Conservation (phyloP, 2,329 filamentous ascomycete genomes). For the Penicillium janthinellum region DNA sequence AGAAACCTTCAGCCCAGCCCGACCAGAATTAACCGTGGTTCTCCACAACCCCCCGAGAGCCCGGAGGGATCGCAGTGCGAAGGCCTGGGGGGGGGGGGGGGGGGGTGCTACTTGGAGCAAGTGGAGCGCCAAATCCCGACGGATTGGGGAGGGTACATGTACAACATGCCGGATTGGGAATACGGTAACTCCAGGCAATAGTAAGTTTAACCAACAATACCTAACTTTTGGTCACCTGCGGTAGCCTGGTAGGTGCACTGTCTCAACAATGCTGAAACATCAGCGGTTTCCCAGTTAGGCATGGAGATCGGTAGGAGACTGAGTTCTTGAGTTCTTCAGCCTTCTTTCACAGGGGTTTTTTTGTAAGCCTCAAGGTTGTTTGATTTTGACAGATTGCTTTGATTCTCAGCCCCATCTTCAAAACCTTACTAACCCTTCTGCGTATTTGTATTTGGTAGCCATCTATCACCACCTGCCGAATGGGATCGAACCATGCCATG, state of each 20-base stretch:
- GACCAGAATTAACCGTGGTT: background rate
- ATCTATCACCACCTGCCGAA: background rate
- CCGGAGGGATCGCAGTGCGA: background rate
- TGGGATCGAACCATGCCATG: too few species aligned
- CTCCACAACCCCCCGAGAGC: background rate
- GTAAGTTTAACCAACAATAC: background rate
- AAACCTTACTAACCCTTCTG: background rate
- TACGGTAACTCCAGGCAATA: background rate
- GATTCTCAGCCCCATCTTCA: background rate
- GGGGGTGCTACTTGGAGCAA: background rate
- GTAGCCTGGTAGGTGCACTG: too few species aligned
- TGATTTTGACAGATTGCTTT: background rate
- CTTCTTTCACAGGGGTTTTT: background rate
- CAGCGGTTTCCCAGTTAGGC: background rate
- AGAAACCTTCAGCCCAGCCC: too few species aligned
- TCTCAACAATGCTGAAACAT: conserved; percentile 10
- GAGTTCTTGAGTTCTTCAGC: background rate
- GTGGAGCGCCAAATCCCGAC: background rate
- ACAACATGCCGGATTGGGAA: conserved; percentile 5
- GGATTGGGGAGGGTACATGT: conserved; percentile 1
- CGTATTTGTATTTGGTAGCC: background rate
- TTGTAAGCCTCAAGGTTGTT: background rate
- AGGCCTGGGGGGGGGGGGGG: background rate
- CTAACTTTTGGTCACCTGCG: too few species aligned
- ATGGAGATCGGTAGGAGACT: background rate